phyloP scores from a whole-genome alignment of 2,329 filamentous ascomycete genomes.

The Colletotrichum sp. region DNA sequence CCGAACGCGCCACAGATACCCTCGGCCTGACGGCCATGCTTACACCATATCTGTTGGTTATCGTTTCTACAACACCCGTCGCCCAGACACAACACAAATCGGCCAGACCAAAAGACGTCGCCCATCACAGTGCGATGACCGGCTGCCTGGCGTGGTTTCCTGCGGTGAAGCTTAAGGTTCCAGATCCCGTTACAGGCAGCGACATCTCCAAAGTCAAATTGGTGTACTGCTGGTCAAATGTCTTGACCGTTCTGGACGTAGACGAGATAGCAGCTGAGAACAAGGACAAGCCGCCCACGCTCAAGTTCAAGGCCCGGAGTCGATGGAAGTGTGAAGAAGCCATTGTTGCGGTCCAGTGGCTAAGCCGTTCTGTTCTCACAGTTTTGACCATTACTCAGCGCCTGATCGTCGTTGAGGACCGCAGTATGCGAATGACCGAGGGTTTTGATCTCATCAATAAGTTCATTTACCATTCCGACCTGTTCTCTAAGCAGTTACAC shows the following conservation, averaged over 20 bases:
- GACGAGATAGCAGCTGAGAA: slow-evolving; percentile 73
- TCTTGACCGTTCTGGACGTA: slow-evolving; percentile 92
- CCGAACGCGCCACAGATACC: slow-evolving; percentile 84
- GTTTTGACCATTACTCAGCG: slow-evolving; percentile 94
- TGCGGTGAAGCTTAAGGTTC: slow-evolving; percentile 86
- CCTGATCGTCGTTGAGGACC: slow-evolving; percentile 90
- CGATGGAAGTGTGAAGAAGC: slow-evolving; percentile 94
- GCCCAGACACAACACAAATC: slow-evolving; percentile 97
- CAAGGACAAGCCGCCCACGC: slow-evolving; percentile 76
- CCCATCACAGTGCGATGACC: slow-evolving; percentile 88
- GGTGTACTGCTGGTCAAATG: slow-evolving; percentile 98
- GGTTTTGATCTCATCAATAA: slow-evolving; percentile 91
- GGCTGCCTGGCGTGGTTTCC: slow-evolving; percentile 98
- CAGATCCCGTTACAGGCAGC: slow-evolving; percentile 69
- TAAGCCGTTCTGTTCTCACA: slow-evolving; percentile 89
- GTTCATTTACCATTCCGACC: slow-evolving; percentile 88
- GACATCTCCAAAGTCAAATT: slow-evolving; percentile 83
- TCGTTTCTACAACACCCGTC: slow-evolving; percentile 95
- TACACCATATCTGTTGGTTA: slow-evolving; percentile 92
- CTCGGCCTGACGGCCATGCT: slow-evolving; percentile 94
- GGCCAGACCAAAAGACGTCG: slow-evolving; percentile 87
- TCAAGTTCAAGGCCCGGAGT: slow-evolving; percentile 83
- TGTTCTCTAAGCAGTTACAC: slow-evolving; percentile 89
- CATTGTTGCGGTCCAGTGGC: slow-evolving; percentile 96
- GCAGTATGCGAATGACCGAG: slow-evolving; percentile 88